Evolutionary conservation across 1,284 basidiomycete species (phyloP).

Genomic region (Rhodofomes roseus): DNA sequence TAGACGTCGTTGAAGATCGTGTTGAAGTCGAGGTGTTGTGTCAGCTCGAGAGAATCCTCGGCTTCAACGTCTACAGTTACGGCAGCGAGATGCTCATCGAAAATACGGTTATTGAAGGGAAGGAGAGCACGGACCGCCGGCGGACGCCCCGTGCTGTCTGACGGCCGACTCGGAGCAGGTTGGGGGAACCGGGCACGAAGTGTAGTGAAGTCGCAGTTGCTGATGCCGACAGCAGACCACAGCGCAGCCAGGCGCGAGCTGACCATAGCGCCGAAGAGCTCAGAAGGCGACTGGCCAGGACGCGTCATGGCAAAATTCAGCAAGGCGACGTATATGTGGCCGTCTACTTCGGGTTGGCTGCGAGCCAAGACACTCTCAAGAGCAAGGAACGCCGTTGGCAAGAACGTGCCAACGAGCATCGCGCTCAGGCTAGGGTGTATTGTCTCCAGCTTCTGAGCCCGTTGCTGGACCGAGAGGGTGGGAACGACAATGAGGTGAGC

Average conservation of each 20-base stretch:
- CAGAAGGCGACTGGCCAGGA: conserved; percentile 14
- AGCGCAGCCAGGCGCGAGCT: conserved; percentile 20
- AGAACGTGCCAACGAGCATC: conserved; percentile 32
- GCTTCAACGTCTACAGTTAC: conserved; percentile 31
- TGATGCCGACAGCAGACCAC: conserved; percentile 19
- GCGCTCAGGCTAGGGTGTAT: conserved; percentile 28
- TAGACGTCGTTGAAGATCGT: conserved; percentile 45
- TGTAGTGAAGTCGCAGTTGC: conserved; percentile 12
- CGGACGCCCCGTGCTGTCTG: not conserved
- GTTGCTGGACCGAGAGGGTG: conserved; percentile 37
- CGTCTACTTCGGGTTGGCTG: conserved; percentile 43
- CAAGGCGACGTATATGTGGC: conserved; percentile 44
- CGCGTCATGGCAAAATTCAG: conserved; percentile 32
- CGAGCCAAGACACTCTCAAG: conserved; percentile 26
- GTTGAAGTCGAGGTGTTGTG: conserved; percentile 35
- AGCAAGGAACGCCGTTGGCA: conserved; percentile 34
- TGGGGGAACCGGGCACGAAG: conserved; percentile 12
- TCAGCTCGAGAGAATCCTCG: conserved; percentile 11
- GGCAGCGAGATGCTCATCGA: conserved; percentile 41
- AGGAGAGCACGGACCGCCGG: conserved; percentile 30
- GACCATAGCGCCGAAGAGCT: conserved; percentile 31
- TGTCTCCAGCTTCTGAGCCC: conserved; percentile 33
- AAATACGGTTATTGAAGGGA: conserved; percentile 48
- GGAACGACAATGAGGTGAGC: conserved; percentile 43
- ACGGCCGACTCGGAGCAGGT: not conserved